phyloP scores from a whole-genome alignment of 176 grass and related monocot genomes.

The Urochloa ruziziensis region DNA sequence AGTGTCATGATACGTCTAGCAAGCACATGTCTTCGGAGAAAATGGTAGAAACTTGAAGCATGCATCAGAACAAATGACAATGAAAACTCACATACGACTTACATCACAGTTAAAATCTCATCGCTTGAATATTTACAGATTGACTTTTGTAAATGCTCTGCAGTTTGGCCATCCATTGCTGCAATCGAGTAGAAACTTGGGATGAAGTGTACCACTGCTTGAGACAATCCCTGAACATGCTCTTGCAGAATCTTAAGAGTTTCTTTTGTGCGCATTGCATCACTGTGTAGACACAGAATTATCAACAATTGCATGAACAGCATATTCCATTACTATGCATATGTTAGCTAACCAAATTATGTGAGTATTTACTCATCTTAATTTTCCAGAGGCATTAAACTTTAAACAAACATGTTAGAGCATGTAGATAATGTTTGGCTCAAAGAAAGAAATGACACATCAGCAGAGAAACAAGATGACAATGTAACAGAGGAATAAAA shows the following conservation, averaged over 20 bases:
- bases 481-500: background rate
- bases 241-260: conserved; percentile 86
- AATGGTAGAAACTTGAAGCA: background rate
- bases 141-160: conserved; percentile 82
- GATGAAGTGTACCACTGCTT: conserved; percentile 74
- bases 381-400: background rate
- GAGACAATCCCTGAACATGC: conserved; percentile 57
- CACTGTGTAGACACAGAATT: conserved; percentile 38
- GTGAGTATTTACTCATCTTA: conserved; percentile 3
- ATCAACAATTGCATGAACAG: conserved; percentile 16
- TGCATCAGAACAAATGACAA: background rate
- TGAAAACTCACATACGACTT: conserved; percentile 22
- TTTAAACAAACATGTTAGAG: background rate
- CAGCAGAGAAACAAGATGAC: background rate
- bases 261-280: conserved; percentile 90
- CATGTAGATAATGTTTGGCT: background rate
- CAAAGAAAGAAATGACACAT: background rate
- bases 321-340: background rate
- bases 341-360: background rate
- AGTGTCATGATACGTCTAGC: conserved; percentile 3
- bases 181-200: conserved; percentile 98
- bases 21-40: background rate
- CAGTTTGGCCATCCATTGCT: conserved; percentile 93
- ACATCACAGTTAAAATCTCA: conserved; percentile 92
- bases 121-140: conserved; percentile 77